Evolutionary conservation across 2,329 filamentous ascomycete genomes (phyloP), one percentile per base, ranked within the genome.

Genomic region (Biscogniauxia marginata): DNA sequence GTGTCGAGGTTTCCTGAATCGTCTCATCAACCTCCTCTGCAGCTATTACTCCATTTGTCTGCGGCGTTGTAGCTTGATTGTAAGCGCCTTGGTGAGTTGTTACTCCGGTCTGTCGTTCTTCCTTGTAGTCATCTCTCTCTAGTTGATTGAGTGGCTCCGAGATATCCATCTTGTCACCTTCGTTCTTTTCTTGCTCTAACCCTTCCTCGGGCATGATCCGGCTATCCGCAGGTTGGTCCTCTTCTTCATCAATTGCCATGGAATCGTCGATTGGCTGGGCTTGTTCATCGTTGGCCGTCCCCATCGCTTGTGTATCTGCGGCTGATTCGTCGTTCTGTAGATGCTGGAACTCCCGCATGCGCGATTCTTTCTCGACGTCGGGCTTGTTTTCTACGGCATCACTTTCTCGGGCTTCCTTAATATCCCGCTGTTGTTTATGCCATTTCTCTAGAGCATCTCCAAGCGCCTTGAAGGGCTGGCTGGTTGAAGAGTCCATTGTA

Each of bases 341-440:
- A 74, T 99, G 95, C 75, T 98, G 92, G 69, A 97, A 97, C 69
- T 97, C 92, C n/a, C 84, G 84, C n/a, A 86, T 79, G 57, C 90
- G 84, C 64, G 70, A 76, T 62, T 75, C 74, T 46, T 77, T 71
- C 45, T 80, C 73, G 39, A 75, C 75, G 62, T 84, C 74, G 25
- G 82, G 78, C 19, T 80, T 73, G 11, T 81, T 76, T 48, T 84
- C 80, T 19, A 73, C 73, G 44, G 79, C 73, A 52, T 86, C 75
- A 39, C 81, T 75, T 50, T 83, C 75, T 53, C 84, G 77, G 1
- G 82, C 75, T 56, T 88, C 82, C 69, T 83, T 78, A 65, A 99
- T 98, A 59, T 96, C 89, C 48, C 84, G 85, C 67, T 96, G 90
- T 68, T 92, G 90, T 56, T 90, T 85, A 72, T 98, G 93, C 91